Evolutionary conservation across 257 asterid genomes (phyloP).

Genomic region (Jacaranda copaia): DNA sequence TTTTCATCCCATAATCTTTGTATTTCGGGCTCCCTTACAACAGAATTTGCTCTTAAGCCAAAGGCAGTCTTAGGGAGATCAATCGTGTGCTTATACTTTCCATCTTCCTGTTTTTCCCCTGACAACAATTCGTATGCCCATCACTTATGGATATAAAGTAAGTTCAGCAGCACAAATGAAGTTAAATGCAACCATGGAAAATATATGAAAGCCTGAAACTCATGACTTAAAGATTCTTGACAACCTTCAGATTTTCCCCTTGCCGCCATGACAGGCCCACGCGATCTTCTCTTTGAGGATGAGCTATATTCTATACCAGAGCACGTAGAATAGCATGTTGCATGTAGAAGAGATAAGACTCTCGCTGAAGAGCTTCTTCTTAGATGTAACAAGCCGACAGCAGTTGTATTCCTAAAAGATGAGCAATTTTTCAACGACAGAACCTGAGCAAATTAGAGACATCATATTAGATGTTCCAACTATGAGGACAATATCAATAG

Average conservation of each 20-base stretch:
- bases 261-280: slow-evolving; percentile 85
- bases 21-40: slow-evolving; percentile 92
- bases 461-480: slow-evolving; percentile 43
- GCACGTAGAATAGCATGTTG: slow-evolving; percentile 57
- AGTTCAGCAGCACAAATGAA: slow-evolving; percentile 27
- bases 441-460: slow-evolving; percentile 65
- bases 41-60: slow-evolving; percentile 91
- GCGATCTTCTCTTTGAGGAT: slow-evolving; percentile 67
- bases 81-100: slow-evolving; percentile 88
- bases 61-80: slow-evolving; percentile 93
- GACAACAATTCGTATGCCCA: slow-evolving; percentile 36
- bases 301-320: slow-evolving; percentile 53
- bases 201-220: slow-evolving; percentile 21
- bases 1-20: slow-evolving; percentile 94
- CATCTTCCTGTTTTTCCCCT: slow-evolving; percentile 84
- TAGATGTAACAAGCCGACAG: slow-evolving; percentile 56
- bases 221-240: not conserved
- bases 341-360: slow-evolving; percentile 54
- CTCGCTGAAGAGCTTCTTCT: slow-evolving; percentile 69
- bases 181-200: slow-evolving; percentile 28
- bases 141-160: slow-evolving; percentile 26
- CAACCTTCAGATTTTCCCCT: slow-evolving; percentile 81
- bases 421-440: slow-evolving; percentile 74
- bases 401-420: slow-evolving; percentile 61
- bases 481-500: slow-evolving; percentile 24